These are phyloP conservation scores for Tardiomyces depauwii DNA, from an alignment of 1,139 yeast genomes.

Conservation along the genomic window DNA sequence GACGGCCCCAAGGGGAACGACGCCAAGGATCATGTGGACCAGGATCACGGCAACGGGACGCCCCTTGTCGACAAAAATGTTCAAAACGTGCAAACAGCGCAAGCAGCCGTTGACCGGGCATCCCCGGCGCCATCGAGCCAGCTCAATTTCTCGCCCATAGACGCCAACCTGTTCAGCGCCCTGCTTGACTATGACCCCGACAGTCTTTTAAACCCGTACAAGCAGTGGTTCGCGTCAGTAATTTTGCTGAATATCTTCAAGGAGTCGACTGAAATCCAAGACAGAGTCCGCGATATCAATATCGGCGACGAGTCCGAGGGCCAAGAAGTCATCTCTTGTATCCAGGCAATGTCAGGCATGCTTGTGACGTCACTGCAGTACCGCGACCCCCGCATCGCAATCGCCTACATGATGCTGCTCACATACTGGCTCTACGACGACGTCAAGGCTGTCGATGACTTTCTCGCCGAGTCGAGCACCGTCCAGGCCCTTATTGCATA, in stretches of 20 bases:
- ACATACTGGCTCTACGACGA: slow-evolving; percentile 75
- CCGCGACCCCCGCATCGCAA: slow-evolving; percentile 64
- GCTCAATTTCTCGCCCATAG: slow-evolving; percentile 8
- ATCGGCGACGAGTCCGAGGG: slow-evolving; percentile 55
- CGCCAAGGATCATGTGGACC: slow-evolving; percentile 5
- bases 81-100: slow-evolving; percentile 1
- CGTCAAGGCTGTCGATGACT: slow-evolving; percentile 61
- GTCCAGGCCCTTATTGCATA: slow-evolving; percentile 59
- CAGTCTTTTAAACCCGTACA: slow-evolving; percentile 69
- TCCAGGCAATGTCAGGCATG: slow-evolving; percentile 74
- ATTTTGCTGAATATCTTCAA: slow-evolving; percentile 54
- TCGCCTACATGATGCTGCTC: slow-evolving; percentile 69
- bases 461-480: slow-evolving; percentile 55
- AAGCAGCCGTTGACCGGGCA: background rate
- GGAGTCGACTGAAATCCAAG: slow-evolving; percentile 39
- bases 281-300: slow-evolving; percentile 39
- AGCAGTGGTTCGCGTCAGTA: slow-evolving; percentile 74
- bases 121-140: background rate
- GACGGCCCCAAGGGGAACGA: slow-evolving; percentile 3
- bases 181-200: slow-evolving; percentile 74
- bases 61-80: slow-evolving; percentile 1
- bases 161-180: slow-evolving; percentile 49
- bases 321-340: slow-evolving; percentile 62
- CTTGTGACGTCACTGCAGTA: slow-evolving; percentile 53
- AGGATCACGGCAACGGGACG: slow-evolving; percentile 3